Evolutionary conservation across 2,329 filamentous ascomycete species (phyloP), one percentile per base, ranked within the genome.

Genomic region (Neofusicoccum sp.): DNA sequence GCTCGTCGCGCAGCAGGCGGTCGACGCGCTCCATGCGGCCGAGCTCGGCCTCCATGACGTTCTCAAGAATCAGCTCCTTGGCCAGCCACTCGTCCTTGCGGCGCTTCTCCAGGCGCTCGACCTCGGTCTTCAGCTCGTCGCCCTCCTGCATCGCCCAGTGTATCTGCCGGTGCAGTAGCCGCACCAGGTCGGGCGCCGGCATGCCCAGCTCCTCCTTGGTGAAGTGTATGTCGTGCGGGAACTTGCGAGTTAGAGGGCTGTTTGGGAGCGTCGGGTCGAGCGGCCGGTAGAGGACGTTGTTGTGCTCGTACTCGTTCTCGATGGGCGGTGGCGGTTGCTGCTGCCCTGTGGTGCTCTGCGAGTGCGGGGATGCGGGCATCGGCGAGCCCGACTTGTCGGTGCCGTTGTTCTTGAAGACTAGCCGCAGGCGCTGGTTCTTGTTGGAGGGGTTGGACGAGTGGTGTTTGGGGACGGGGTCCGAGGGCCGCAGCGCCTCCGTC

Each of bases 401-500:
- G 58, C 47, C 61, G 16, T 52, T 44, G 47, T 78, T 77, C 62
- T 73, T 77, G 59, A 80, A 76, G 60, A 79, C 78, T 59, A 79
- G 71, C 66, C 77, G 79, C 58, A 78, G 72, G 66, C 78, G 77
- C 68, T 80, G 80, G 66, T 78, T 77, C 59, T 79, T 79, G 67
- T 80, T 79, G 48, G 77, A 76, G 6, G 80, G 75, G 67, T 81
- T 77, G 36, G 76, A 75, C 56, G 78, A 75, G 72, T 80, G 73
- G 64, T 87, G 87, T 74, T 92, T 90, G 28, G 89, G 87, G 11
- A 92, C 86, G 2, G 89, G 87, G 73, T 93, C 83, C 12, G 80
- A 81, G 4, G 91, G 90, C n/a, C 92, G 88, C 28, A 97, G 83
- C 14, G 92, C 91, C 79, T 99, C 95, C 3, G 94, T 97, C 76